Conservation (phyloP, 2,329 filamentous ascomycete species). For the Aspergillus glaucus region DNA sequence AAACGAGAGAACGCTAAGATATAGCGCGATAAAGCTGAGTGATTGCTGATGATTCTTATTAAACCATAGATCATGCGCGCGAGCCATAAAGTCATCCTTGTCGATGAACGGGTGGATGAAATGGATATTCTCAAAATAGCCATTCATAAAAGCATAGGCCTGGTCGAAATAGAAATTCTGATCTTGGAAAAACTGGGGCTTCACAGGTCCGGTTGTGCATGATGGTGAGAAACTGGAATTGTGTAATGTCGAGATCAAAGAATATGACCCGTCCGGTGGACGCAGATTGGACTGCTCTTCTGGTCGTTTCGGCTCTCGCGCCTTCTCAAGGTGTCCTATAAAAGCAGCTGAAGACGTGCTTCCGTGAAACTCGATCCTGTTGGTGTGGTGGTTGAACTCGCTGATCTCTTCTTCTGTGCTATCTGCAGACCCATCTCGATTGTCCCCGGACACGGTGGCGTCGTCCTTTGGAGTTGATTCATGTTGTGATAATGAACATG, state of each 20-base stretch:
- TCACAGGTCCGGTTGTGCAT: constrained; percentile 14
- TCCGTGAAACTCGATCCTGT: constrained; percentile 44
- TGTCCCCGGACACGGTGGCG: constrained; percentile 8
- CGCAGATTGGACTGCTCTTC: constrained; percentile 9
- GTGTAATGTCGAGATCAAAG: constrained; percentile 41
- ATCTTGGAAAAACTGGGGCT: constrained; percentile 15
- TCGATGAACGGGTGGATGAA: constrained; percentile 46
- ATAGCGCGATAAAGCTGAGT: constrained; percentile 43
- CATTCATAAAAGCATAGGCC: constrained; percentile 41
- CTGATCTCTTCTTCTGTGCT: constrained; percentile 34
- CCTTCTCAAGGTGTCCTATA: constrained; percentile 37
- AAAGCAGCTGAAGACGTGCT: constrained; percentile 44
- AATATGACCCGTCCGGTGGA: constrained; percentile 22
- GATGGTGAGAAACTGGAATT: constrained; percentile 40
- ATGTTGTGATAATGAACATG: constrained; percentile 18
- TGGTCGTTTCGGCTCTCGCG: constrained; percentile 16
- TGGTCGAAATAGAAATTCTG: constrained; percentile 40
- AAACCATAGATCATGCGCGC: constrained; percentile 42
- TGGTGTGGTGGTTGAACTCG: constrained; percentile 42
- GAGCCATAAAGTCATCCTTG: constrained; percentile 38
- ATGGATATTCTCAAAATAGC: constrained; percentile 46
- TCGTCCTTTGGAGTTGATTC: constrained; percentile 14
- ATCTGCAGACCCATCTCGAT: constrained; percentile 19
- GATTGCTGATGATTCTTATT: constrained; percentile 22
- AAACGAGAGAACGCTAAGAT: constrained; percentile 43